phyloP scores from a whole-genome alignment of 768 basidiomycete genomes.

The Fomitopsis serialis region DNA sequence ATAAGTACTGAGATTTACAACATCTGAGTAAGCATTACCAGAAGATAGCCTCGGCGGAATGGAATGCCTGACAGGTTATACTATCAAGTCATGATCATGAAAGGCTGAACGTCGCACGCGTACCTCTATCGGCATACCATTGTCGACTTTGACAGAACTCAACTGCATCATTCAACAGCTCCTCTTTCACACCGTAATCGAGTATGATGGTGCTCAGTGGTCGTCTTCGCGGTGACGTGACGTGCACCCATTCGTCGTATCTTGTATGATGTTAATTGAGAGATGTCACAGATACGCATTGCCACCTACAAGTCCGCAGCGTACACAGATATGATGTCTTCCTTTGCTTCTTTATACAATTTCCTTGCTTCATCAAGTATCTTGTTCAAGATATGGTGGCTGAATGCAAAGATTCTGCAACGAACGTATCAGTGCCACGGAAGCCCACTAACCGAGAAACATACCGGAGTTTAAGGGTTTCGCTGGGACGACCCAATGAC shows the following conservation, averaged over 20 bases:
- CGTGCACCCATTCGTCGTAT: conserved; percentile 45
- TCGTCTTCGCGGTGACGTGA: conserved; percentile 58
- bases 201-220: conserved; percentile 63
- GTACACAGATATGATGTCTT: conserved; percentile 48
- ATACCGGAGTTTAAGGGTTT: background rate
- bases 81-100: background rate
- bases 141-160: conserved; percentile 64
- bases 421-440: too few relatives aligned
- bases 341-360: conserved; percentile 44
- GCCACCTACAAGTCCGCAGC: conserved; percentile 37
- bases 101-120: conserved; percentile 10
- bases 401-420: conserved; percentile 44
- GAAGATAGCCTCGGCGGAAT: conserved; percentile 72
- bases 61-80: conserved; percentile 47
- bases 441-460: conserved; percentile 17
- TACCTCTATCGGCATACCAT: conserved; percentile 71
- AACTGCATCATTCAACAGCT: conserved; percentile 59
- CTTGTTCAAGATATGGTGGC: conserved; percentile 37
- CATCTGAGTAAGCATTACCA: conserved; percentile 26
- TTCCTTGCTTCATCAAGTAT: conserved; percentile 53
- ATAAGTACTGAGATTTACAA: background rate
- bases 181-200: conserved; percentile 62
- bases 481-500: background rate
- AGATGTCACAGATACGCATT: background rate
- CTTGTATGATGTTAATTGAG: conserved; percentile 21